Evolutionary conservation across 768 basidiomycete genomes (phyloP), one percentile per base, ranked within the genome.

Genomic region (Leccinum variicolor): DNA sequence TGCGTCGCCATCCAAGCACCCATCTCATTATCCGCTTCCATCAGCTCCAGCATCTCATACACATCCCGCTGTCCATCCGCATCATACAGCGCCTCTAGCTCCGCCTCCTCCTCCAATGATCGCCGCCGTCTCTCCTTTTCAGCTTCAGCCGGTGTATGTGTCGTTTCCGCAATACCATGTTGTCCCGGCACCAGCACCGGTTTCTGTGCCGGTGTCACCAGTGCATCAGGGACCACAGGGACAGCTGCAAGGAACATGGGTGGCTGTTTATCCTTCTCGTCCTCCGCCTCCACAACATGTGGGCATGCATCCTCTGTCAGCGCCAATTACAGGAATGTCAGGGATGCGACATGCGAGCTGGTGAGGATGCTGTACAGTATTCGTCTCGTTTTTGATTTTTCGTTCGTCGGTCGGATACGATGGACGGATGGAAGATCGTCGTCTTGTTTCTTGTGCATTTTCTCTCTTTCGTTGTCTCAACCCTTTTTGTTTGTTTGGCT

Each of bases 131-230:
- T 9, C 67, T 6, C 31, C 63, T 10, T 69, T 62, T 53, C 57
- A 63, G 14, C 39, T 41, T 41, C 67, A 52, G 19, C 53, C 63
- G 49, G 25, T 67, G 51, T 68, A 65, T 25, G 47, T 69, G n/a
- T 61, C 67, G 1, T 69, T 62, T 55, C 25, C 63, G 36, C 63
- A 50, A 31, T 68, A 69, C 46, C 60, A 51, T 28, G 15, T 66
- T 17, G 41, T 61, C 6, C 61, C 66, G 4, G 50, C 57, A 49
- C 64, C 39, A 4, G 8, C 17, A 8, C 4, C 39, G 4, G 39
- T 10, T 7, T 15, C 36, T 2, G 17, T n/a, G 39, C 39, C 39
- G 4, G n/a, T 41, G n/a, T 41, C 39, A 5, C 39, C 39, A 41
- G 39, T 19, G 39, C 39, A 41, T 19, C 39, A 41, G 4, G 39